Evolutionary conservation across 1,284 basidiomycete genomes (phyloP).

Genomic region (Clitocybe nebularis): DNA sequence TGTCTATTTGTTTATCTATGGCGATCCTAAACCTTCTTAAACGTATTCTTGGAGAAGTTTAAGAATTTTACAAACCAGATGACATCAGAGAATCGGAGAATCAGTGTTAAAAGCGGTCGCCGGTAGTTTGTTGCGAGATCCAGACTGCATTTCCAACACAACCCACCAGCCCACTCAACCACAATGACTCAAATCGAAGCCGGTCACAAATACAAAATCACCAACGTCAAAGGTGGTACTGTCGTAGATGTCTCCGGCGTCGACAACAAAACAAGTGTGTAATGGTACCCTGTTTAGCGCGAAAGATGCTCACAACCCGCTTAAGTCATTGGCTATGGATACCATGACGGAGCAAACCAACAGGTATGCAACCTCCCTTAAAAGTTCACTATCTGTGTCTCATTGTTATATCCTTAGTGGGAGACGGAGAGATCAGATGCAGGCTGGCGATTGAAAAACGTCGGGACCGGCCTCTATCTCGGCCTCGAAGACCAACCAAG

Average conservation of each 20-base stretch:
- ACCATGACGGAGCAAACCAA: slow-evolving; percentile 20
- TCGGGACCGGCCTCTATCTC: slow-evolving; percentile 17
- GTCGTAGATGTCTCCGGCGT: slow-evolving; percentile 22
- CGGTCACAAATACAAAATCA: slow-evolving; percentile 18
- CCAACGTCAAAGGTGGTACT: slow-evolving; percentile 21
- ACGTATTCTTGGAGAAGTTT: too few species aligned
- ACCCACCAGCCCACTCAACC: too few species aligned
- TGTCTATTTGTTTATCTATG: too few species aligned
- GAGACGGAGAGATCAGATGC: slow-evolving; percentile 8
- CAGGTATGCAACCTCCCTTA: slow-evolving; percentile 12
- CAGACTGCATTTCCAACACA: too few species aligned
- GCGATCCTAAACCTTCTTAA: too few species aligned
- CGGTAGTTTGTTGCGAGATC: too few species aligned
- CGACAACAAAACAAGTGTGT: slow-evolving; percentile 18
- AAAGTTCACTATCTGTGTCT: neutral
- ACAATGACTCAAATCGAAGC: slow-evolving; percentile 12
- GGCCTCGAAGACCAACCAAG: slow-evolving; percentile 9
- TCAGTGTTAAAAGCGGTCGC: too few species aligned
- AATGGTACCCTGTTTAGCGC: neutral
- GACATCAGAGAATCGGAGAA: too few species aligned
- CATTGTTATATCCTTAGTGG: too few species aligned
- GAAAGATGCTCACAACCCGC: neutral
- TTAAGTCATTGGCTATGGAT: slow-evolving; percentile 19
- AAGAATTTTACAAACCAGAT: too few species aligned
- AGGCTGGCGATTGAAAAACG: slow-evolving; percentile 20